Base-by-base conservation (phyloP, 169 alveolate species). In the Neospora caninum region DNA sequence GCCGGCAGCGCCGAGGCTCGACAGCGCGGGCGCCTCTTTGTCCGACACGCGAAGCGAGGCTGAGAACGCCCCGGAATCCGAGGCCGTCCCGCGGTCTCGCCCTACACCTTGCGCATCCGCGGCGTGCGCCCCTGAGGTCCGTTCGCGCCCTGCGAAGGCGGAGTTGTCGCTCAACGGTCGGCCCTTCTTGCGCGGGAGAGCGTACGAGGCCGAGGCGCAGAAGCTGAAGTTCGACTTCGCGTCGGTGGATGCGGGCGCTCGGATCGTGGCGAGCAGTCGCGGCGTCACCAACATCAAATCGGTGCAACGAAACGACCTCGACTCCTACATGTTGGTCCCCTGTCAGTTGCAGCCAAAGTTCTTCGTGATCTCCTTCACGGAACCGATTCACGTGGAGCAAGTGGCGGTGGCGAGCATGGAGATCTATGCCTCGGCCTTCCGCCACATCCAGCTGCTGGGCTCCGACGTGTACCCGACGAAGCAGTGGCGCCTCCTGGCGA, bases 241-340 rank as follows among this genome's bases (percentile, higher is more conserved):
- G 22, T 97, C 98, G n/a, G 92, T 96, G 34, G 98, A 97, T 49
- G 97, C 98, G 22, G 98, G 98, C 22, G 96, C 98, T 18, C 96
- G 97, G 89, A 95, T 97, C 54, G 96, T 97, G 58, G 98, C 98
- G 34, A 95, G 96, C 43, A 95, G 97, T 49, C 91, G 93, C 49
- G 95, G 97, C 29, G 88, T 97, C 43, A 82, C 94, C 53, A 94
- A 96, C 92, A 53, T 96, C 41, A 92, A 95, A 53, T 96, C 94
- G 87, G 95, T 93, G 93, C 93, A 96, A 94, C 95, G 95, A 27
- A 92, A 94, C 88, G 98, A 97, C 95, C 88, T 95, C 83, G 96
- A 96, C 69, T 92, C 97, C 45, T 97, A 97, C 95, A 95, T 97
- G 97, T 94, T 97, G 92, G 97, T 97, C 31, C 98, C 98, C 13